Conservation (phyloP, 371 early-diverging fungal species). For the Astathelohania contejeani region DNA sequence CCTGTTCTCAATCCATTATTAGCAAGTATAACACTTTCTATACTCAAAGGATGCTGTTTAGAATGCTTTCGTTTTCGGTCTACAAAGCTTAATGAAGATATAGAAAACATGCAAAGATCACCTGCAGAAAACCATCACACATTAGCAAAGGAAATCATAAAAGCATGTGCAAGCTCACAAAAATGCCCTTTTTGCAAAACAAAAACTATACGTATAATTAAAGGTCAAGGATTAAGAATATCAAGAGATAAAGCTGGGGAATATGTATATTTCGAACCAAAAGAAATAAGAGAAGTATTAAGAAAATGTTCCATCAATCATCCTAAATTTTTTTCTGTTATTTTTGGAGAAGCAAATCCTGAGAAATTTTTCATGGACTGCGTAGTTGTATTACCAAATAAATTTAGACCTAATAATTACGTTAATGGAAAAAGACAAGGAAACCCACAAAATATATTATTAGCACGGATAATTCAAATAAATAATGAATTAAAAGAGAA, state of each 20-base stretch:
- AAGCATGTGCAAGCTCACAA: not conserved
- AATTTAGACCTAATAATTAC: constrained; percentile 77
- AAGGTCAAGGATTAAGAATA: not conserved
- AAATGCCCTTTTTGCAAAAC: not conserved
- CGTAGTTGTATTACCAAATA: constrained; percentile 77
- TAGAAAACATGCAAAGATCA: not conserved
- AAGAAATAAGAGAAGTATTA: constrained; percentile 19
- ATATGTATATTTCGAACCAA: constrained; percentile 5
- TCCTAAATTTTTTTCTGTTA: constrained; percentile 11
- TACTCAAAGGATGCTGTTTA: too few species aligned
- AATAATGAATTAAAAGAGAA: not conserved
- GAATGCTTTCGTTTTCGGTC: too few species aligned
- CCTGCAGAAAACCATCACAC: not conserved
- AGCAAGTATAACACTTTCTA: too few species aligned
- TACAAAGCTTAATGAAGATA: constrained; percentile 1
- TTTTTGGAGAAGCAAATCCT: constrained; percentile 11
- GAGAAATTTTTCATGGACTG: constrained; percentile 77
- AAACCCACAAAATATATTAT: constrained; percentile 71
- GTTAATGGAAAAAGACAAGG: constrained; percentile 74
- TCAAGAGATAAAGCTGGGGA: not conserved
- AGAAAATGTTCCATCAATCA: constrained; percentile 22
- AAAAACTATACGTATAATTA: not conserved
- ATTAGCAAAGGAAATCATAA: not conserved
- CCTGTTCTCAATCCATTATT: constrained; percentile 48
- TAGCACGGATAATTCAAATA: constrained; percentile 59